Evolutionary conservation across 1,284 basidiomycete genomes (phyloP).

Genomic region (Flammula alnicola): DNA sequence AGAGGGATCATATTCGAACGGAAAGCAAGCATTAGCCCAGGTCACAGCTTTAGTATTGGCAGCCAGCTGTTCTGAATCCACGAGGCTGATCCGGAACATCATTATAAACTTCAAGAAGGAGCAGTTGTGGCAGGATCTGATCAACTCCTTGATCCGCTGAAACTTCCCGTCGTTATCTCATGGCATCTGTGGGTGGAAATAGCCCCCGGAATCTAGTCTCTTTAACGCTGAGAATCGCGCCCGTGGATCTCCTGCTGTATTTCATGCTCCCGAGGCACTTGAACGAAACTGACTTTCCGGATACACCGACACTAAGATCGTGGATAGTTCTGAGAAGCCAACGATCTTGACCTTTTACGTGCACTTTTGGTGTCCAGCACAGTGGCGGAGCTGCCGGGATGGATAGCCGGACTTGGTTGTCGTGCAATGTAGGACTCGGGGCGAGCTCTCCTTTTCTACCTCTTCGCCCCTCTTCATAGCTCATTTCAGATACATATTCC

Average conservation of each 20-base stretch:
- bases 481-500: slow-evolving; percentile 1
- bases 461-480: too few species aligned
- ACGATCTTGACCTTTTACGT: neutral
- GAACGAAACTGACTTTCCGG: slow-evolving; percentile 7
- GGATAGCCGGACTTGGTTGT: neutral
- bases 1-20: neutral
- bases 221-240: slow-evolving; percentile 2
- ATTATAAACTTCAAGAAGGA: neutral
- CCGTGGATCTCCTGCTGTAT: slow-evolving; percentile 2
- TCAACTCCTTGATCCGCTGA: slow-evolving; percentile 7
- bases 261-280: slow-evolving; percentile 3
- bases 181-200: slow-evolving; percentile 1
- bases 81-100: slow-evolving; percentile 1
- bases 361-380: too few species aligned
- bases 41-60: neutral
- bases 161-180: slow-evolving; percentile 1
- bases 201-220: neutral
- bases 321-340: slow-evolving; percentile 1
- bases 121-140: slow-evolving; percentile 1
- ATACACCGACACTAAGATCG: slow-evolving; percentile 1
- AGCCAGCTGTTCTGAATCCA: neutral
- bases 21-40: too few species aligned
- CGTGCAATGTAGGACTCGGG: neutral
- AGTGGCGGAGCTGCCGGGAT: neutral
- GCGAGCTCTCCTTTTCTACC: neutral